Evolutionary conservation across 2,329 filamentous ascomycete species (phyloP), one percentile per base, ranked within the genome.

Genomic region (Trichoderma aggressivum): DNA sequence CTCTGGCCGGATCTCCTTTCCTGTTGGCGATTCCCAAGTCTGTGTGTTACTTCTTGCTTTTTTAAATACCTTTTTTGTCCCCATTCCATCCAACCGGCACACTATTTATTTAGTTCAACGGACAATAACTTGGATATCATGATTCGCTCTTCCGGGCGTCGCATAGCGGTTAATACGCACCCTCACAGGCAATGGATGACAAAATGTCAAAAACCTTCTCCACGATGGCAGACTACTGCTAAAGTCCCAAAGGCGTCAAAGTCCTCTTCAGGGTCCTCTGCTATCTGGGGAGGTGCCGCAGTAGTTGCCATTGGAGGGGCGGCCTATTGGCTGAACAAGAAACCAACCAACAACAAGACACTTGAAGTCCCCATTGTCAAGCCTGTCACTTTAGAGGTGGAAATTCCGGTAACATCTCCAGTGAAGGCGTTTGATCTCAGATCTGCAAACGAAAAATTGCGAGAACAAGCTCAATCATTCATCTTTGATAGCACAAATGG

Each of bases 401-500:
- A 74, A 6, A 76, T 78, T 2, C 62, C 72, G 1, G 70, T 77
- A 14, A 69, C 70, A 7, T 81, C 80, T 21, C 78, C 80, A 1
- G 74, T 81, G 18, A 72, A 73, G 43, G 60, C 71, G 12, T 70
- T 78, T 10, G 74, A 69, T 53, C 74, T 81, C 5, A 70, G 76
- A 2, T 75, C 75, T 4, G 79, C 80, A 18, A 75, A 81, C 32
- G 73, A 72, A 12, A 78, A 75, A 68, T 58, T 82, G 3, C 78
- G 80, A 5, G 72, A 79, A 39, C 76, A 81, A 34, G 73, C 75
- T 2, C 74, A 76, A 12, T 77, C 74, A 7, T 81, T 80, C 39
- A 70, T 72, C 5, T 82, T 82, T 36, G 74, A 75, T 4, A 75
- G 74, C 4, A 72, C 74, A 0, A 74, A 67, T 12, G 76, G 76